phyloP scores from a whole-genome alignment of 768 basidiomycete species.

The Podaxis sp. region DNA sequence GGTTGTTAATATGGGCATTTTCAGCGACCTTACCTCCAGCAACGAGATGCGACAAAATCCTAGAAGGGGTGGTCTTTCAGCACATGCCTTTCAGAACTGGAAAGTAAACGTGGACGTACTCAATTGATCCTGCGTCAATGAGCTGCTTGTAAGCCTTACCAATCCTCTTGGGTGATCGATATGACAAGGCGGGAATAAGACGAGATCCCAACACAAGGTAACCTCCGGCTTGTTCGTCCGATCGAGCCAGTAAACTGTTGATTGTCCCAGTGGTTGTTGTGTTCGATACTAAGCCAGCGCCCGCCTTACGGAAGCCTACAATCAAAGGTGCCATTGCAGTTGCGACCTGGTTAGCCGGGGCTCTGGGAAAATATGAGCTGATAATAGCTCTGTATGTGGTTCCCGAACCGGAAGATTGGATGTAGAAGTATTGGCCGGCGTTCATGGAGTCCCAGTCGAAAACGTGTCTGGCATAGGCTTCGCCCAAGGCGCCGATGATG shows the following conservation, averaged over 20 bases:
- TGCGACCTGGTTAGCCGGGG: background rate
- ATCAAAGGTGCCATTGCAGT: background rate
- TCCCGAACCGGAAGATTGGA: slow-evolving; percentile 1
- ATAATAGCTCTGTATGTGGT: background rate
- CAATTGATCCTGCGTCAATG: slow-evolving; percentile 8
- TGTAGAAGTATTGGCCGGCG: slow-evolving; percentile 29
- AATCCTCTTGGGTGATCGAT: slow-evolving; percentile 14
- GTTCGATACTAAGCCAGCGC: background rate
- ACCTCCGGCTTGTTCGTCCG: slow-evolving; percentile 6
- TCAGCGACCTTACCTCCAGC: slow-evolving; percentile 25
- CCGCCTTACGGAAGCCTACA: background rate
- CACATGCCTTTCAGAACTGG: background rate
- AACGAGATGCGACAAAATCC: background rate
- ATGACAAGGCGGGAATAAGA: slow-evolving; percentile 11
- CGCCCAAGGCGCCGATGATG: slow-evolving; percentile 21
- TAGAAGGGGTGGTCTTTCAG: background rate
- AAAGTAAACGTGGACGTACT: background rate
- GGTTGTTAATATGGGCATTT: slow-evolving; percentile 29
- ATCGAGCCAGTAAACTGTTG: background rate
- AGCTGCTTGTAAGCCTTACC: slow-evolving; percentile 22
- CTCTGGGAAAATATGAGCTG: slow-evolving; percentile 21
- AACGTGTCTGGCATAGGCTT: slow-evolving; percentile 33
- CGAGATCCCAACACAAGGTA: slow-evolving; percentile 10
- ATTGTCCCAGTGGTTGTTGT: background rate
- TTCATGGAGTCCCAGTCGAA: slow-evolving; percentile 30